Base-by-base conservation (phyloP, 108 stramenopile species). In the Skeletonema potamos region DNA sequence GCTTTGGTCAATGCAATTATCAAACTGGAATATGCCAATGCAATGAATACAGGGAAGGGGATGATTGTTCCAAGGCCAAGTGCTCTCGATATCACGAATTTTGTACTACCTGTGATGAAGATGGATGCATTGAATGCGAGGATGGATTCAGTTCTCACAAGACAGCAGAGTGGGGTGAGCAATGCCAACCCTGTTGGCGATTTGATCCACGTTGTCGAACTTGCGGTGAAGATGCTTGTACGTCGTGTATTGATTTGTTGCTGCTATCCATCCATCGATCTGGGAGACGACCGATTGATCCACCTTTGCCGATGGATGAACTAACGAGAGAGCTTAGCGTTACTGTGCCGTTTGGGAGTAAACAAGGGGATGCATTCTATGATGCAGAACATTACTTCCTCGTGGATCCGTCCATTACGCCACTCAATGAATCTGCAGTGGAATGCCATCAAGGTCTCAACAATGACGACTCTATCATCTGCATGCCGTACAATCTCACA, bases 201-300 rank as follows among this genome's bases (percentile, higher is more conserved):
- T 77, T 83, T 74, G 92, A 93, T 68, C 92, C 90, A 13, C 79
- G 92, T 17, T 93, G 92, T 68, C 61, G 70, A 24, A 65, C 54
- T 27, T 93, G 92, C 76, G 78, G 84, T 54, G 84, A 71, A 4
- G 63, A 69, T 27, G 54, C 28, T 6, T 93, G 92, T 80, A 71
- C 79, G 12, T 43, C 65, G 37, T 93, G 92, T 68, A 59, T 83
- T 2, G 92, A 93, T 60, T 76, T 88, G 30, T 61, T 91, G 41
- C 69, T 93, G 6, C 58, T 86, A 0, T 89, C 87, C 6, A 86
- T 90, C 24, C 88, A 85, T 15, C 84, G 92, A 13, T 86, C 85
- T 27, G 92, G 92, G 2, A 55, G 69, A 55, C 79, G 92, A 18
- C 57, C 29, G 11, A 55, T 51, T 27, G 92, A 93, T 69, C 87